Base-by-base conservation (phyloP, 2,329 filamentous ascomycete genomes). In the Arachnopeziza araneosa region DNA sequence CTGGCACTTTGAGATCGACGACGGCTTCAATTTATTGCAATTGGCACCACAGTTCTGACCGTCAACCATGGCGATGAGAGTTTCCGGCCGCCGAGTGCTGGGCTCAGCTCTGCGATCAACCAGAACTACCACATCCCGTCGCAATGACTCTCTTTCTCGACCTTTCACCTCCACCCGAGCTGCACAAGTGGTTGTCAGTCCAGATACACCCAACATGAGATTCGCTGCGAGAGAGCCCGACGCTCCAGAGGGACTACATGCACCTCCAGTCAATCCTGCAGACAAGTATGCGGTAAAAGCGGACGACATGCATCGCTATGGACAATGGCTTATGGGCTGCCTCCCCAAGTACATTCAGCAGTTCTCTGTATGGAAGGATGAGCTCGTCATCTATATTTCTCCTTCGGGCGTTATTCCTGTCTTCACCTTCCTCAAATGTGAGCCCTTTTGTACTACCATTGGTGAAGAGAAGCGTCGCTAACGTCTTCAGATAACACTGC, bases 311-410 rank as follows among this genome's bases (percentile, higher is more conserved):
- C 95, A 99, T 82, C 89, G 87, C 72, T 99, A 99, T 74, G 95
- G 95, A 71, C 87, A 96, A 73, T 99, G 96, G 84, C 80, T 99
- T 72, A 93, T 99, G 85, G 93, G 92, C 68, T 96, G 91, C 76
- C 78, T 99, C 72, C 96, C 95, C 70, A 98, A 97, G 82, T 97
- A 96, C 78, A 85, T 99, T 70, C 96, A 99, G 80, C 95, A 99
- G 79, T 98, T 98, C 80, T 96, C 93, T 14, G 93, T 99, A 59
- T 99, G 95, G 95, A 99, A 99, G 80, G 95, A 99, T 74, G 95
- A 99, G 78, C 86, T 99, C 74, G 92, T 89, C 69, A 91, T 97
- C 75, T 93, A 96, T 77, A 95, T 98, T 72, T 82, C 91, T 54
- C 95, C 95, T 1, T 79, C 89, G 48, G 95, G 91, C 68, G 86